phyloP scores from a whole-genome alignment of 371 early-diverging fungal genomes.

The Choanephora cucurbitarum region DNA sequence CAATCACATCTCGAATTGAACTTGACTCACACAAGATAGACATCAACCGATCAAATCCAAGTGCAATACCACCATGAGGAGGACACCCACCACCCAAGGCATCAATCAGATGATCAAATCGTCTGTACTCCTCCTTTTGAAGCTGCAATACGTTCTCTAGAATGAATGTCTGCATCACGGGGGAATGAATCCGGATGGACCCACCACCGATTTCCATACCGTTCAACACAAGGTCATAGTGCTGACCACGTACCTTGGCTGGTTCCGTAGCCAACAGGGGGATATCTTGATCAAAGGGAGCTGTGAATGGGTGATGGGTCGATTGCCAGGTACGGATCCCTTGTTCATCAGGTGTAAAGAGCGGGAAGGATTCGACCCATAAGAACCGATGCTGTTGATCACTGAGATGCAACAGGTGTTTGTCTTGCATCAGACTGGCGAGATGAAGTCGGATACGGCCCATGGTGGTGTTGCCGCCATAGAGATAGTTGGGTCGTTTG shows the following conservation, averaged over 20 bases:
- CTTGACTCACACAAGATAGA: constrained; percentile 71
- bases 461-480: constrained; percentile 77
- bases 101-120: constrained; percentile 82
- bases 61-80: constrained; percentile 90
- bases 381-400: constrained; percentile 64
- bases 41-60: constrained; percentile 86
- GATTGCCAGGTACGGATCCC: constrained; percentile 56
- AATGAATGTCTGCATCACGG: constrained; percentile 74
- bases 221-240: constrained; percentile 90
- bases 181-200: constrained; percentile 86
- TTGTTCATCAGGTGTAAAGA: constrained; percentile 74
- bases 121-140: constrained; percentile 51
- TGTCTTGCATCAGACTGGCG: constrained; percentile 58
- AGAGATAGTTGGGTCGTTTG: constrained; percentile 56
- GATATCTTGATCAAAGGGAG: constrained; percentile 73
- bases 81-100: constrained; percentile 88
- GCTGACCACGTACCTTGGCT: constrained; percentile 75
- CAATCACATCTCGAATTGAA: constrained; percentile 90
- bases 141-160: constrained; percentile 70
- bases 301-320: constrained; percentile 94
- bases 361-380: constrained; percentile 91
- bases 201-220: constrained; percentile 94
- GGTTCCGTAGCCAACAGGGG: constrained; percentile 64
- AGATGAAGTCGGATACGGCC: constrained; percentile 72
- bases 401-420: constrained; percentile 54